Conservation (phyloP, 208 protist genomes). For the Acanthamoeba sp. region DNA sequence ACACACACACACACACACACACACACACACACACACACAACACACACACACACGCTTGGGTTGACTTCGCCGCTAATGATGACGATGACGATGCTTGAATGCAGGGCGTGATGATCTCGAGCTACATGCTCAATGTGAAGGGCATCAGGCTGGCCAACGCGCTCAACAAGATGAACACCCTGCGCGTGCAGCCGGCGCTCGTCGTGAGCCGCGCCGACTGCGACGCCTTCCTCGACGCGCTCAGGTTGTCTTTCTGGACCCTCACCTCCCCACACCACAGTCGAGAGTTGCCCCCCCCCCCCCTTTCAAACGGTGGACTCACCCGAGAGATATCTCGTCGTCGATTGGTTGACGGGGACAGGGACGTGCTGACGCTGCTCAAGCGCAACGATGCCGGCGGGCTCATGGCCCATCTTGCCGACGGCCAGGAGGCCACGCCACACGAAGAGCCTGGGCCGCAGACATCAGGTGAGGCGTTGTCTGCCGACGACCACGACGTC, state of each 20-base stretch:
- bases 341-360: too few relatives aligned
- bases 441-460: too few relatives aligned
- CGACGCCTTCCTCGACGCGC: neutral
- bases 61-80: too few relatives aligned
- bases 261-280: too few relatives aligned
- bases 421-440: neutral
- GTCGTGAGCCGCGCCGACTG: neutral
- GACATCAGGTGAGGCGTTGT: too few relatives aligned
- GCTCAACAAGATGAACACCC: conserved; percentile 70
- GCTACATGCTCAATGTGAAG: conserved; percentile 65
- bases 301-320: neutral
- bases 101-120: conserved; percentile 43
- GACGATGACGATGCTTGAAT: neutral
- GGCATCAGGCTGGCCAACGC: conserved; percentile 46
- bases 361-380: conserved; percentile 19
- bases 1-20: neutral
- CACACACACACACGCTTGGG: neutral
- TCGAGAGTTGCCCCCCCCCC: too few relatives aligned
- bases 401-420: conserved; percentile 13
- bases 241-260: neutral
- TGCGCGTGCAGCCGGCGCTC: conserved; percentile 32
- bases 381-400: neutral
- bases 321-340: neutral
- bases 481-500: neutral
- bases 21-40: too few relatives aligned